A percentile compares a stretch with the other conserved stretches of the same genome.
These are phyloP conservation scores for Macrophomina pseudophaseolina DNA, from an alignment of 2,329 filamentous ascomycete genomes.

Conservation along the genomic window DNA sequence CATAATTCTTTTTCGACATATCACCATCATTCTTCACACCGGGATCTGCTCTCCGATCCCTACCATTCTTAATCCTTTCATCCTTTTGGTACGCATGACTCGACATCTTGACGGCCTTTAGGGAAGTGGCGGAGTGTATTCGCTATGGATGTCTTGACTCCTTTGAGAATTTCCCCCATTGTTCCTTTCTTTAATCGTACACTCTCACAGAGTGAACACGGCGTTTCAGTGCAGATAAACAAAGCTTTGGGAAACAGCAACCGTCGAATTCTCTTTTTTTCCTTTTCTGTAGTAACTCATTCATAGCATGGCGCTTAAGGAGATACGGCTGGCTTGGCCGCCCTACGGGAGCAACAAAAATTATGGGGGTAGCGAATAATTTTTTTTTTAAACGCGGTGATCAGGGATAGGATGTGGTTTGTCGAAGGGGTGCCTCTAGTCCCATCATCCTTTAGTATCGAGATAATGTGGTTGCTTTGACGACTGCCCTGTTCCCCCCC, in stretches of 20 bases:
- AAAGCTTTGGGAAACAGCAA: not conserved
- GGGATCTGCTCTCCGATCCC: not conserved
- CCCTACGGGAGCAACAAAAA: not conserved
- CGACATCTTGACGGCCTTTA: not conserved
- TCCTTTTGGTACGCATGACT: not conserved
- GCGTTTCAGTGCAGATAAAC: not conserved
- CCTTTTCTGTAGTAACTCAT: not conserved
- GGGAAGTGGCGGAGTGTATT: not conserved
- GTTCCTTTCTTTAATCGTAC: not conserved
- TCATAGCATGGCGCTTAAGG: constrained; percentile 20
- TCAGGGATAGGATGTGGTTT: too few relatives aligned
- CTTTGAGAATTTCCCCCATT: not conserved
- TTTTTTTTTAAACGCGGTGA: too few relatives aligned
- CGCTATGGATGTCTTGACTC: not conserved
- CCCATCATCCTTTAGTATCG: too few relatives aligned
- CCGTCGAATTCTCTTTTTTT: not conserved
- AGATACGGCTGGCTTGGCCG: not conserved
- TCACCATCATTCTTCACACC: not conserved
- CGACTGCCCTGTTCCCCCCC: too few relatives aligned
- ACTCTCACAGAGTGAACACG: not conserved
- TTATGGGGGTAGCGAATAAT: too few relatives aligned
- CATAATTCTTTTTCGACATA: not conserved
- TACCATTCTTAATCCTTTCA: not conserved
- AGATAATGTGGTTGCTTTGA: too few relatives aligned
- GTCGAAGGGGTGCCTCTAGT: too few relatives aligned